Percentiles rank a stretch among this genome's conserved stretches.
phyloP scores from a whole-genome alignment of 192 early-diverging fungal genomes.

The Coemansia sp. region DNA sequence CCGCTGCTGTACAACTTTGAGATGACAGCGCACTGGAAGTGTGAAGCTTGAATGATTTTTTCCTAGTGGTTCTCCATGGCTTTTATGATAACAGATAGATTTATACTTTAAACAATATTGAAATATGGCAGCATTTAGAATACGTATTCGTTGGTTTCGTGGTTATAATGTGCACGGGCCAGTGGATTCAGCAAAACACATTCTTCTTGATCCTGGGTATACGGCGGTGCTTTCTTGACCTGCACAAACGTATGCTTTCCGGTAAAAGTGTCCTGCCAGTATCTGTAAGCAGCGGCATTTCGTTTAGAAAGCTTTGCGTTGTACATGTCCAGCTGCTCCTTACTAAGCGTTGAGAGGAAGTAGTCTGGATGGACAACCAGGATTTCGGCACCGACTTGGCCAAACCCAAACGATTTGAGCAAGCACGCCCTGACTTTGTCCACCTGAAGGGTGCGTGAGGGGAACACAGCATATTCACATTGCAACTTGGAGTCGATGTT shows the following conservation, averaged over 20 bases:
- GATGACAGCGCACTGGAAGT: conserved; percentile 21
- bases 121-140: conserved; percentile 21
- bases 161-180: conserved; percentile 19
- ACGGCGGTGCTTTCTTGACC: conserved; percentile 28
- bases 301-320: background rate
- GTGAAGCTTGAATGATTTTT: background rate
- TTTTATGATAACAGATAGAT: too few relatives aligned
- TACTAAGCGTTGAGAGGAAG: conserved; percentile 49
- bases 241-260: conserved; percentile 29
- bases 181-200: conserved; percentile 23
- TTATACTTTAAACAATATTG: too few relatives aligned
- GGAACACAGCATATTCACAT: conserved; percentile 82
- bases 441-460: conserved; percentile 61
- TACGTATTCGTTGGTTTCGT: conserved; percentile 16
- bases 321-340: conserved; percentile 19
- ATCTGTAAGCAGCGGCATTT: conserved; percentile 21
- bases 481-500: conserved; percentile 56
- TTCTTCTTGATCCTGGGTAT: conserved; percentile 19
- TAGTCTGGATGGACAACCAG: conserved; percentile 73
- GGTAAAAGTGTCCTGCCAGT: conserved; percentile 38
- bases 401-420: conserved; percentile 74
- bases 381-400: conserved; percentile 71
- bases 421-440: conserved; percentile 64
- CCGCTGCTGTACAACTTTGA: conserved; percentile 43
- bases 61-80: too few relatives aligned